Evolutionary conservation across 1,139 yeast species (phyloP).

Genomic region (Kodamaea arcana): DNA sequence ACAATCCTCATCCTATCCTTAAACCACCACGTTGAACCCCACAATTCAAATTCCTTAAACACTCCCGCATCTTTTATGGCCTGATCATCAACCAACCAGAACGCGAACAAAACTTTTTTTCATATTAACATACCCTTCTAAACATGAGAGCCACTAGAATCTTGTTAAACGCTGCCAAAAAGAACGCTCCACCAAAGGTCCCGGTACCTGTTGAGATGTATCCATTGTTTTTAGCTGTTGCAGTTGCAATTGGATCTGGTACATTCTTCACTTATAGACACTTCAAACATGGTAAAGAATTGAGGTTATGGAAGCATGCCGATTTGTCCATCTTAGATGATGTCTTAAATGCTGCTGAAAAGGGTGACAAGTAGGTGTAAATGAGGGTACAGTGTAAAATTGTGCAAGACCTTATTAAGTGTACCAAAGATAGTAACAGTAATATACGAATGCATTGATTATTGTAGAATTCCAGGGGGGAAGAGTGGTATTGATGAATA

Average conservation of each 20-base stretch:
- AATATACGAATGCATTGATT: too few relatives aligned
- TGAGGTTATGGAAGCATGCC: constrained; percentile 72
- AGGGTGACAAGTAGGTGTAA: too few relatives aligned
- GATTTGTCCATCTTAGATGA: constrained; percentile 52
- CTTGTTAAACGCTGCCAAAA: constrained; percentile 49
- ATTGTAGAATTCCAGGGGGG: too few relatives aligned
- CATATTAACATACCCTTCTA: not conserved
- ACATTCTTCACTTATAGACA: constrained; percentile 70
- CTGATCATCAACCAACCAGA: constrained; percentile 19
- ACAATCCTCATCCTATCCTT: too few relatives aligned
- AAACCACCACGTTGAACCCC: too few relatives aligned
- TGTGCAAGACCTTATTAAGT: too few relatives aligned
- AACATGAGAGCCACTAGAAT: constrained; percentile 56
- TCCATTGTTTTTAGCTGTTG: constrained; percentile 61
- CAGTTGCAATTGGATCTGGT: constrained; percentile 66
- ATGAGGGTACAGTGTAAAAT: too few relatives aligned
- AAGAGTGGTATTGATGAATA: too few relatives aligned
- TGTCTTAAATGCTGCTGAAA: constrained; percentile 46
- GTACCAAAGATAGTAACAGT: too few relatives aligned
- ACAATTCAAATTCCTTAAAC: too few relatives aligned
- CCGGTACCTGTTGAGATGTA: constrained; percentile 70
- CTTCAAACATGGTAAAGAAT: constrained; percentile 58
- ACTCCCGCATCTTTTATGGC: constrained; percentile 6
- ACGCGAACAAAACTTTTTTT: constrained; percentile 6
- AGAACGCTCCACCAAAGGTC: constrained; percentile 24